Percentiles rank a stretch among this genome's conserved stretches.
These are phyloP conservation scores for Sporisorium iseilematis-ciliati DNA, from an alignment of 1,284 basidiomycete species.

Conservation along the genomic window DNA sequence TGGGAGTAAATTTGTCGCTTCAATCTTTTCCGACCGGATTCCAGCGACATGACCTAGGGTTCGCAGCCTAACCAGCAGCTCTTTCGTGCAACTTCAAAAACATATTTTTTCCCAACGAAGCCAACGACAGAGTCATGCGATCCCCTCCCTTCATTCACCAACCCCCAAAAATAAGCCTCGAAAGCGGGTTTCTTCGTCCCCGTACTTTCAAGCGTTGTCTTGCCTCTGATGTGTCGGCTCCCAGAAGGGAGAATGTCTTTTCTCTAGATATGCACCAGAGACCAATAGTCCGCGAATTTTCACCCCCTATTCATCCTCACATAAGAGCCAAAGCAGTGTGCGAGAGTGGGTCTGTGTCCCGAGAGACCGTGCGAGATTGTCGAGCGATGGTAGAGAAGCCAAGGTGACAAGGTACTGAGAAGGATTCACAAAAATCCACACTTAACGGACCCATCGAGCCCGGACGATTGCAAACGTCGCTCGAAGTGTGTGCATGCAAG, in stretches of 20 bases:
- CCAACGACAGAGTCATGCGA: neutral
- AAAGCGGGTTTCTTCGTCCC: slow-evolving; percentile 22
- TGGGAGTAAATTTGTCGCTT: slow-evolving; percentile 40
- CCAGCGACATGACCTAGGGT: neutral
- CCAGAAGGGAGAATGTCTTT: slow-evolving; percentile 45
- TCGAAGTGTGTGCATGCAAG: too few species aligned
- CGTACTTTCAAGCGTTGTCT: slow-evolving; percentile 54
- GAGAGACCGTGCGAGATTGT: too few species aligned
- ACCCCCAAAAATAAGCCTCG: slow-evolving; percentile 45
- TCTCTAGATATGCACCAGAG: slow-evolving; percentile 55
- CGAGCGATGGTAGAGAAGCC: too few species aligned
- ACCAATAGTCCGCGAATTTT: slow-evolving; percentile 58
- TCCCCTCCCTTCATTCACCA: neutral
- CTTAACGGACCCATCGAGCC: too few species aligned
- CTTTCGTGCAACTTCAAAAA: neutral
- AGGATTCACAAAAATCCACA: too few species aligned
- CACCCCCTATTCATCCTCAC: slow-evolving; percentile 8
- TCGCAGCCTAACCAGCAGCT: neutral
- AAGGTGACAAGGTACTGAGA: too few species aligned
- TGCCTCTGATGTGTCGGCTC: slow-evolving; percentile 61
- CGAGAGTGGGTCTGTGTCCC: too few species aligned
- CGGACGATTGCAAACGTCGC: too few species aligned
- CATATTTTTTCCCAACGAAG: neutral
- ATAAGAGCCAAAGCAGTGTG: neutral
- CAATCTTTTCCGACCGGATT: slow-evolving; percentile 6